phyloP scores from a whole-genome alignment of 768 basidiomycete genomes.

The Multifurca ochricompacta region DNA sequence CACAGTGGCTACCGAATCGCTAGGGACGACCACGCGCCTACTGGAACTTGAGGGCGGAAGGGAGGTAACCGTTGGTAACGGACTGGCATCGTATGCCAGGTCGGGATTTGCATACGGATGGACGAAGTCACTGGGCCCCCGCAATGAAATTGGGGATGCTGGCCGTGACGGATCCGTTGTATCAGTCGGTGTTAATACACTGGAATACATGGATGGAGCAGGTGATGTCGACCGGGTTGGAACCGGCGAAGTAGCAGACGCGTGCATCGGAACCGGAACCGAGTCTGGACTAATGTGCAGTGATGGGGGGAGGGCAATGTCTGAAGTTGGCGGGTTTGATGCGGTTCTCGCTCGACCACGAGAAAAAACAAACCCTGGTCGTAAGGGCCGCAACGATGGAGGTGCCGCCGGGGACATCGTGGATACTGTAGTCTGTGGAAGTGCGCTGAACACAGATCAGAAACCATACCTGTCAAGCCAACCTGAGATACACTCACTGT shows the following conservation, averaged over 20 bases:
- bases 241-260: not conserved
- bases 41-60: conserved; percentile 25
- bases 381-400: conserved; percentile 29
- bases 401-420: conserved; percentile 40
- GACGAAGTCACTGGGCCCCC: conserved; percentile 28
- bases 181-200: conserved; percentile 16
- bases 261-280: not conserved
- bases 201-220: conserved; percentile 14
- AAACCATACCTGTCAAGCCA: not conserved
- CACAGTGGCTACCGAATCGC: conserved; percentile 15
- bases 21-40: conserved; percentile 5
- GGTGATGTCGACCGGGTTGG: conserved; percentile 15
- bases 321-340: conserved; percentile 20
- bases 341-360: conserved; percentile 30
- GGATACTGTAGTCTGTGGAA: conserved; percentile 56
- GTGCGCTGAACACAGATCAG: conserved; percentile 34
- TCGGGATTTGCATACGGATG: conserved; percentile 85
- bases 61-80: conserved; percentile 25
- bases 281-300: conserved; percentile 12
- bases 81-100: conserved; percentile 34
- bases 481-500: conserved; percentile 41
- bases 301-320: conserved; percentile 11
- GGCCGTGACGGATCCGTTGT: conserved; percentile 21
- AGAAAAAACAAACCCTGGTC: conserved; percentile 39
- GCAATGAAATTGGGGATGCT: conserved; percentile 14